Conservation (phyloP, 2,329 filamentous ascomycete genomes). For the Graphilbum ipis-grandicollis region DNA sequence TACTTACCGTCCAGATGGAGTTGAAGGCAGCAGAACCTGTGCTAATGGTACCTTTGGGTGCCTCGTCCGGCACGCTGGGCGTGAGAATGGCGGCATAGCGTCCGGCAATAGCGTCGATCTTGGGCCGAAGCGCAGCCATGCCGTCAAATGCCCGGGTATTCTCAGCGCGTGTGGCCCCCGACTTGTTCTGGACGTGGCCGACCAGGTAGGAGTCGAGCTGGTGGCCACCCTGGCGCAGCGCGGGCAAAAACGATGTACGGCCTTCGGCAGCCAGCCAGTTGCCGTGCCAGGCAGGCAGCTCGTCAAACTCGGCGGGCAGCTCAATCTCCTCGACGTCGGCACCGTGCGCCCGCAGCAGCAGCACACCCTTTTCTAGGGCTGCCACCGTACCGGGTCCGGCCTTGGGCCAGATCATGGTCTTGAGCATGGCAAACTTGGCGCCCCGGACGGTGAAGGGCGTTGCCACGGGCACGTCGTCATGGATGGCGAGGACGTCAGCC, state of each 20-base stretch:
- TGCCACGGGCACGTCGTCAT: slow-evolving; percentile 24
- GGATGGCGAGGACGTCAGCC: slow-evolving; percentile 32
- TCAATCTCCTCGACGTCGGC: slow-evolving; percentile 38
- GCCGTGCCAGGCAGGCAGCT: slow-evolving; percentile 32
- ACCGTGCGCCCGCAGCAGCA: slow-evolving; percentile 25
- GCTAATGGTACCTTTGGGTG: slow-evolving; percentile 31
- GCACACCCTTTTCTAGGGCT: slow-evolving; percentile 22
- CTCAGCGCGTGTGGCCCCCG: slow-evolving; percentile 23
- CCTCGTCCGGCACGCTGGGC: slow-evolving; percentile 42
- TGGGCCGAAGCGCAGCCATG: slow-evolving; percentile 32
- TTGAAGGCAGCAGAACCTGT: slow-evolving; percentile 39
- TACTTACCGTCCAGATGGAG: slow-evolving; percentile 29
- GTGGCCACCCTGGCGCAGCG: slow-evolving; percentile 29
- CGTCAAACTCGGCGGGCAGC: slow-evolving; percentile 29
- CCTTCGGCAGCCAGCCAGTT: slow-evolving; percentile 34
- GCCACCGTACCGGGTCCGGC: slow-evolving; percentile 24
- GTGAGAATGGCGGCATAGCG: slow-evolving; percentile 37
- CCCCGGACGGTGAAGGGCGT: slow-evolving; percentile 21
- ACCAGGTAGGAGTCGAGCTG: slow-evolving; percentile 26
- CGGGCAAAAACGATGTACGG: slow-evolving; percentile 31
- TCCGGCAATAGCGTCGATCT: slow-evolving; percentile 32
- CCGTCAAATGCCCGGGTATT: slow-evolving; percentile 37
- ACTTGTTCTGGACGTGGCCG: slow-evolving; percentile 31
- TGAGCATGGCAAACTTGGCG: slow-evolving; percentile 34
- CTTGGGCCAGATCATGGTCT: slow-evolving; percentile 32